Evolutionary conservation across 306 rosid species (phyloP).

Genomic region (Albizia julibrissin): DNA sequence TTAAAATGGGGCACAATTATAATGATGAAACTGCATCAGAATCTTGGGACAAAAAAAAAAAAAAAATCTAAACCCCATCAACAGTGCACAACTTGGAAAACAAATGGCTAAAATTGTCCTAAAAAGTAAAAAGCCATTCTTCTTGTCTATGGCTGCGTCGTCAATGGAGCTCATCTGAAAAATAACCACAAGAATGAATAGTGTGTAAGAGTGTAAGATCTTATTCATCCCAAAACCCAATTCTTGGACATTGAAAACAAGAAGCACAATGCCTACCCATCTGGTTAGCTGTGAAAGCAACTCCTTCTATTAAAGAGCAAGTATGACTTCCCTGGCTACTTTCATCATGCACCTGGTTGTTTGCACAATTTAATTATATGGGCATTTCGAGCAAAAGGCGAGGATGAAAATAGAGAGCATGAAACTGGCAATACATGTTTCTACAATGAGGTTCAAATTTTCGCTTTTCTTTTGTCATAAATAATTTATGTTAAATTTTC

Average conservation of each 20-base stretch:
- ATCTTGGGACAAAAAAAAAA: slow-evolving; percentile 20
- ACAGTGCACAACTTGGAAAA: slow-evolving; percentile 24
- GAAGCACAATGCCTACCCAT: slow-evolving; percentile 76
- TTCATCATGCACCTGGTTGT: slow-evolving; percentile 99
- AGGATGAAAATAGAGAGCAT: not conserved
- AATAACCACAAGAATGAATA: slow-evolving; percentile 41
- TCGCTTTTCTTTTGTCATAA: not conserved
- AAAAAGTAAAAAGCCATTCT: slow-evolving; percentile 98
- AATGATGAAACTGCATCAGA: slow-evolving; percentile 32
- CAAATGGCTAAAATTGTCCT: slow-evolving; percentile 42
- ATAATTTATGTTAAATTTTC: not conserved
- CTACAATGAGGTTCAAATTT: not conserved
- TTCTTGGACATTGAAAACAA: slow-evolving; percentile 52
- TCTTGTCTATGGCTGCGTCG: slow-evolving; percentile 88
- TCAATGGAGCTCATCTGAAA: slow-evolving; percentile 99
- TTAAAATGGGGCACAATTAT: slow-evolving; percentile 4
- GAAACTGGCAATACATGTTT: not conserved
- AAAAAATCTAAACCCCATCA: slow-evolving; percentile 10
- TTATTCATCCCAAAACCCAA: slow-evolving; percentile 84
- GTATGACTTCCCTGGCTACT: slow-evolving; percentile 99
- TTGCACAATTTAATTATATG: not conserved
- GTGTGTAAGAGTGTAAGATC: slow-evolving; percentile 48
- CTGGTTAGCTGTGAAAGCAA: slow-evolving; percentile 74
- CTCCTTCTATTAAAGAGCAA: slow-evolving; percentile 67
- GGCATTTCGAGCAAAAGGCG: not conserved